phyloP scores from a whole-genome alignment of 768 basidiomycete genomes.

The Gloeostereum incarnatum region DNA sequence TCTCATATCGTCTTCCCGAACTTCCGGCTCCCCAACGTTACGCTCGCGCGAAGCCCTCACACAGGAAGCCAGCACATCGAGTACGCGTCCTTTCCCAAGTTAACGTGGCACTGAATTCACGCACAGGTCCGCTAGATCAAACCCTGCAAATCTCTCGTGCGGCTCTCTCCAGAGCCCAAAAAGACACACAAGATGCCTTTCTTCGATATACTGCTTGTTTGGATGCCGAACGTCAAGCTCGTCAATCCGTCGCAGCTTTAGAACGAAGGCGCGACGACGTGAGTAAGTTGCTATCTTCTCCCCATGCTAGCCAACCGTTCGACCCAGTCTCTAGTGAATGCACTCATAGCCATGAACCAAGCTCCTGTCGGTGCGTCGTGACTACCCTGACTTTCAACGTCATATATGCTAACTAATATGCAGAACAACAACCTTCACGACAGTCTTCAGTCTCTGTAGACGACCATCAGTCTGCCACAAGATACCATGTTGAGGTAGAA shows the following conservation, averaged over 20 bases:
- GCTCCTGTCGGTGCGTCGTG: conserved; percentile 13
- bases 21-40: conserved; percentile 41
- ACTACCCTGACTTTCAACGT: conserved; percentile 11
- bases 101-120: conserved; percentile 8
- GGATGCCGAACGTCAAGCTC: conserved; percentile 58
- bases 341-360: conserved; percentile 37
- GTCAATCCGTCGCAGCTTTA: conserved; percentile 50
- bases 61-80: conserved; percentile 50
- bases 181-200: conserved; percentile 66
- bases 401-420: not conserved
- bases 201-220: conserved; percentile 60
- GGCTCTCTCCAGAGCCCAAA: conserved; percentile 53
- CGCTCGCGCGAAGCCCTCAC: conserved; percentile 42
- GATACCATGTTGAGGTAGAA: conserved; percentile 34
- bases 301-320: conserved; percentile 8
- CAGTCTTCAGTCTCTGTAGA: conserved; percentile 44
- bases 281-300: conserved; percentile 23
- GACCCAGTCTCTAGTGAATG: conserved; percentile 25
- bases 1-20: conserved; percentile 26
- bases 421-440: conserved; percentile 37
- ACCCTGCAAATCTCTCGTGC: conserved; percentile 53
- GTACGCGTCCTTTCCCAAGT: conserved; percentile 25
- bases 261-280: conserved; percentile 67
- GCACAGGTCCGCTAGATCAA: too few relatives aligned
- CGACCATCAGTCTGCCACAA: conserved; percentile 33